Evolutionary conservation across 2,329 filamentous ascomycete species (phyloP), one percentile per base, ranked within the genome.

Genomic region (Proliferodiscus dingleyae): DNA sequence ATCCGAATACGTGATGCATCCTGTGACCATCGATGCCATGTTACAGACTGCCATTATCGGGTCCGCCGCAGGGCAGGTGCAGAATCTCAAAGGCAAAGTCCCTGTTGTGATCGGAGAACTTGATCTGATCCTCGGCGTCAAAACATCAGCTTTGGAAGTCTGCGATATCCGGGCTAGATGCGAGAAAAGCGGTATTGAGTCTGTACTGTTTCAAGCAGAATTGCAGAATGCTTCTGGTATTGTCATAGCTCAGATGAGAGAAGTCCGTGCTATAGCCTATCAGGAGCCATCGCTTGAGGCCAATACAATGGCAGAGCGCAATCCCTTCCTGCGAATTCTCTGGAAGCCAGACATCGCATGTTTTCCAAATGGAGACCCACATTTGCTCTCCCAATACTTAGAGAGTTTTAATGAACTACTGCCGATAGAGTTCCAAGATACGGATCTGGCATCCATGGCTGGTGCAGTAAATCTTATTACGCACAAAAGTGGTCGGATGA

Each of bases 11-110:
- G 10, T 78, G 3, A 68, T 81, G 22, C 77, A 81, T 50, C 77
- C 77, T 0, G 69, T 74, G 3, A 78, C 76, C 0, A 64, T 81
- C 15, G 77, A 81, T 53, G 64, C 72, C 2, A 71, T 80, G 61
- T 69, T 81, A 23, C 77, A 81, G 45, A 68, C 70, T 1, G 65
- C 73, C 7, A 51, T 54, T 21, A 46, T 56, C 38, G 49, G 46
- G 3, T 51, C 38, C 2, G 42, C 59, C 4, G 40, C 44, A 42
- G 50, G 50, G 21, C 9, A 39, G 7, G 33, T 48, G 23, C 22
- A 34, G 10, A 28, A 37, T 18, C 32, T 53, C 13, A 24, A 22
- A 41, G 47, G 40, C 13, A 45, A 53, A 19, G 41, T 50, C 26
- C 50, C 50, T 6, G 47, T 50, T 11, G 36, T 36, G 8, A 37